Evolutionary conservation across 306 rosid species (phyloP).

Genomic region (Trifolium dubium): DNA sequence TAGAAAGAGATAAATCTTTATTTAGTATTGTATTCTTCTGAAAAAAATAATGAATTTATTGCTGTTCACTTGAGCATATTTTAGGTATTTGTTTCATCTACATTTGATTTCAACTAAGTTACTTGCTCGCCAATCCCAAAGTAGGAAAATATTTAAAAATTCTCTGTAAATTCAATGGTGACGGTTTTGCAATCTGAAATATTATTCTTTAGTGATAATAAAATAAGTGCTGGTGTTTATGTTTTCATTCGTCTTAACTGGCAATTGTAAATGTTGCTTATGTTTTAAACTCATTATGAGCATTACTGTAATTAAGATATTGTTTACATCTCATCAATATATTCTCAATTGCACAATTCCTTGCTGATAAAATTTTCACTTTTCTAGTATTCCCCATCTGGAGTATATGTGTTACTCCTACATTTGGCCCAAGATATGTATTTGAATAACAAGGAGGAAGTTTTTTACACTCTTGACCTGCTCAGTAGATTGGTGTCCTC

Average conservation of each 20-base stretch:
- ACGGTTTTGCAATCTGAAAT: constrained; percentile 34
- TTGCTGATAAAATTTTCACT: constrained; percentile 42
- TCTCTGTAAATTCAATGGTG: constrained; percentile 26
- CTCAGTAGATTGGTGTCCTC: constrained; percentile 78
- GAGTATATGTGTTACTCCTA: constrained; percentile 74
- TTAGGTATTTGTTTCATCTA: constrained; percentile 7
- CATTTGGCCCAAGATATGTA: constrained; percentile 75
- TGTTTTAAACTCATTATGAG: constrained; percentile 20
- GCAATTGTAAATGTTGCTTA: constrained; percentile 7
- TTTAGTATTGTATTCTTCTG: constrained; percentile 4
- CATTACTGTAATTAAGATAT: constrained; percentile 26
- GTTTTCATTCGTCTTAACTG: constrained; percentile 27
- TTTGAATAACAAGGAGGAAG: constrained; percentile 65
- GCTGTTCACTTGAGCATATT: constrained; percentile 2
- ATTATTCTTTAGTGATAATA: constrained; percentile 36
- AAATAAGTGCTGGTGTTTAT: constrained; percentile 8
- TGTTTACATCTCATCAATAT: constrained; percentile 40
- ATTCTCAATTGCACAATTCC: constrained; percentile 26
- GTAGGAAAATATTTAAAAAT: constrained; percentile 10
- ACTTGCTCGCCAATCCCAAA: constrained; percentile 28
- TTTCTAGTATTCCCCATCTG: constrained; percentile 74
- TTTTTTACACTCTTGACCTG: constrained; percentile 73
- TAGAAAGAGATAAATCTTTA: constrained; percentile 14
- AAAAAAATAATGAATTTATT: constrained; percentile 17
- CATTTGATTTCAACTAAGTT: constrained; percentile 1